Percentiles rank a stretch among this genome's conserved stretches.
Evolutionary conservation across 495 filamentous ascomycete species (phyloP).

Genomic region (Podospora tetraspora): DNA sequence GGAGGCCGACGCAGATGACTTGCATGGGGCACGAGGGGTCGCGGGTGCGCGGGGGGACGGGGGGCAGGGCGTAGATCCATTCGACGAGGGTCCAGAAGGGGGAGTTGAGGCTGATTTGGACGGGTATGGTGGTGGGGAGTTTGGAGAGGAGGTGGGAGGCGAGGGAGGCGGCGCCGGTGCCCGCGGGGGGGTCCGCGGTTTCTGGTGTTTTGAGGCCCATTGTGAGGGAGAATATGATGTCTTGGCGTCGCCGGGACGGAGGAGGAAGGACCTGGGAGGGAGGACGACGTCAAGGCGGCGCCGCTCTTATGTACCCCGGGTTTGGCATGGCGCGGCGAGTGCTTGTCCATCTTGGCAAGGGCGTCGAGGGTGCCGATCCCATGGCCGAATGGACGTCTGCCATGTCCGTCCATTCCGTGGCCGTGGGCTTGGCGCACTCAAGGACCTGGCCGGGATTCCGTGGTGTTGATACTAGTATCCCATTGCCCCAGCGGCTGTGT

Average conservation of each 20-base stretch:
- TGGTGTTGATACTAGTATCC: not conserved
- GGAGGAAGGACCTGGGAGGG: not conserved
- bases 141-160: not conserved
- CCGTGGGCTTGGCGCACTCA: not conserved
- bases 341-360: not conserved
- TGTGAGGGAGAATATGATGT: not conserved
- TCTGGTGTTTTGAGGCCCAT: not conserved
- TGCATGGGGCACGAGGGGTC: constrained; percentile 40
- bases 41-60: constrained; percentile 21
- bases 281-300: constrained; percentile 10
- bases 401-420: not conserved
- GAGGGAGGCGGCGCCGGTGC: not conserved
- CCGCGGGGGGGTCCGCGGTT: not conserved
- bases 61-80: constrained; percentile 21
- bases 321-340: not conserved
- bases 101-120: constrained; percentile 17
- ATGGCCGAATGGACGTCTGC: not conserved
- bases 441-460: not conserved
- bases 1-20: constrained; percentile 59
- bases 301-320: constrained; percentile 9
- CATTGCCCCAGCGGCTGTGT: not conserved
- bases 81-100: constrained; percentile 27
- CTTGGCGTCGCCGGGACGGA: constrained; percentile 4
- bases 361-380: not conserved
- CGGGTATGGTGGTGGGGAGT: not conserved